Base-by-base conservation (phyloP, 202 grass and related monocot genomes). In the Alloteropsis angusta region DNA sequence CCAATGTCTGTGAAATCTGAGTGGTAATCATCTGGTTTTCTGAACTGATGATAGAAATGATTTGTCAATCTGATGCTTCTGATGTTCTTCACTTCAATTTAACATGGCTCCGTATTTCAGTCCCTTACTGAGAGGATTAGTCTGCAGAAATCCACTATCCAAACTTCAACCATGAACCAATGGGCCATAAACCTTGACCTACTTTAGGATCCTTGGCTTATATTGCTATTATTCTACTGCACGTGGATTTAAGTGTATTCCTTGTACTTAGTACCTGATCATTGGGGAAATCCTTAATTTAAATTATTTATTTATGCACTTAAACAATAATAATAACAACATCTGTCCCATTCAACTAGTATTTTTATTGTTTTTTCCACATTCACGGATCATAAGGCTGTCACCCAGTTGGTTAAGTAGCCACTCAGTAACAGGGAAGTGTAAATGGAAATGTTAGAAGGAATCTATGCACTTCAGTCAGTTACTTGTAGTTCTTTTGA, bases 61-160 rank as follows among this genome's bases (percentile, higher is more conserved):
- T 13, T 38, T 38, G 42, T 59, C 34, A 67, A 45, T 15, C 47
- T 17, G 22, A 32, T 8, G 8, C 52, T 25, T 50, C 12, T 4
- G 3, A 48, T 71, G 28, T 25, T 18, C 66, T 35, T 57, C 43
- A 14, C 25, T 28, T 56, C 3, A 36, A 71, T 56, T 48, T 44
- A n/a, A 53, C 35, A 50, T 78, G 55, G 34, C 59, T 84, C 1
- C 45, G 39, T 56, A 35, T 43, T 59, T 1, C 61, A 84, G 43
- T 44, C 34, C 55, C 65, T 53, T 59, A 59, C 59, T 46, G 32
- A 5, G 22, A 68, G 18, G 28, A 46, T 55, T 46, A 61, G n/a
- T 75, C 71, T 75, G 14, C 28, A 58, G 9, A 58, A 67, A 17
- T 47, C 23, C 17, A 71, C 17, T 66, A 70, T 84, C 73, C 63